These are phyloP conservation scores for Posidonia oceanica DNA, from an alignment of 116 monocot species.

Conservation along the genomic window DNA sequence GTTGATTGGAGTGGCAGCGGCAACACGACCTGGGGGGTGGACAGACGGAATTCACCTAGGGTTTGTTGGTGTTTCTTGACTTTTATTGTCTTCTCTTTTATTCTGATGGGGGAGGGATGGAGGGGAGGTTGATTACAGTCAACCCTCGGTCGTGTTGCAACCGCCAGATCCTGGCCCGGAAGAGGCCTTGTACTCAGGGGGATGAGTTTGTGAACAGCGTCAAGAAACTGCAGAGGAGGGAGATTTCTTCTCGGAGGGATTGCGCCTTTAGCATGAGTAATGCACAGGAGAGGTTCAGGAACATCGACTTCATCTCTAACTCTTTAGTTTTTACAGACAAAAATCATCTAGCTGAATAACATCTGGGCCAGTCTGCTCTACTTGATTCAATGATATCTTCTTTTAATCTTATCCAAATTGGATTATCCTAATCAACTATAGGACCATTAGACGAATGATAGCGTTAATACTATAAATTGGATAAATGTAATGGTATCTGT, in stretches of 20 bases:
- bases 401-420: no score
- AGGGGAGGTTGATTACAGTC: slow-evolving; percentile 35
- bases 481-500: no score
- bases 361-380: no score
- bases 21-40: background rate
- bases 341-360: no score
- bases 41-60: background rate
- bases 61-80: background rate
- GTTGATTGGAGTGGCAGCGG: no score
- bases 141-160: slow-evolving; percentile 58
- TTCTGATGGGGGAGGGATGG: slow-evolving; percentile 27
- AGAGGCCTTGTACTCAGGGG: slow-evolving; percentile 25
- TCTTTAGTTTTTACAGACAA: no score
- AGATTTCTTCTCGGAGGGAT: slow-evolving; percentile 45
- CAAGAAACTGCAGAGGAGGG: slow-evolving; percentile 51
- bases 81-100: background rate
- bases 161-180: slow-evolving; percentile 42
- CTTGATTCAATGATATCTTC: no score
- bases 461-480: no score
- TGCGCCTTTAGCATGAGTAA: slow-evolving; percentile 41
- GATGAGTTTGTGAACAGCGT: slow-evolving; percentile 52
- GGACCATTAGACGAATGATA: no score
- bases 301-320: slow-evolving; percentile 53
- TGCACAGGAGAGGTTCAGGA: slow-evolving; percentile 65
- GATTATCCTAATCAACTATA: no score